Evolutionary conservation across 345 rosid genomes (phyloP).

Genomic region (Lepidium aucheri): DNA sequence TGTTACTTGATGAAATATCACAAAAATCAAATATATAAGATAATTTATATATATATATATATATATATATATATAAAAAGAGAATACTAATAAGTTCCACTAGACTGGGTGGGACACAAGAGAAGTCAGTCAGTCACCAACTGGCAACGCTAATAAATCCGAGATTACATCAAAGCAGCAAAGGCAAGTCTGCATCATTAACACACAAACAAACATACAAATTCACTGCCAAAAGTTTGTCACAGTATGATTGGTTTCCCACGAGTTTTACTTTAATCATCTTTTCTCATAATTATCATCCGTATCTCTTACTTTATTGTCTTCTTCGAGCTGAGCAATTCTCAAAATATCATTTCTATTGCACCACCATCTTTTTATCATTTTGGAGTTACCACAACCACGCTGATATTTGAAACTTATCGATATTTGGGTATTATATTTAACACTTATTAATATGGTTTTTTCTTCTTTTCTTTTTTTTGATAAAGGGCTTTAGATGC

Average conservation of each 20-base stretch:
- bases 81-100: not conserved
- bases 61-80: too few species aligned
- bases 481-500: too few species aligned
- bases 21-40: not conserved
- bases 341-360: not conserved
- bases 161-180: conserved; percentile 11
- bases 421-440: too few species aligned
- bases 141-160: not conserved
- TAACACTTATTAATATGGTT: too few species aligned
- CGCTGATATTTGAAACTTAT: too few species aligned
- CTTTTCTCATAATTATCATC: conserved; percentile 8
- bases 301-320: not conserved
- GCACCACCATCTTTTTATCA: not conserved
- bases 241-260: conserved; percentile 23
- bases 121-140: conserved; percentile 1
- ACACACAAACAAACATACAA: not conserved
- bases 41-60: too few species aligned
- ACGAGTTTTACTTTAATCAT: conserved; percentile 23
- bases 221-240: conserved; percentile 17
- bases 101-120: conserved; percentile 4
- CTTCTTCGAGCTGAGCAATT: not conserved
- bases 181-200: not conserved
- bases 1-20: not conserved
- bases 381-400: not conserved
- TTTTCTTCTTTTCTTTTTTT: too few species aligned